Conservation (phyloP, 768 basidiomycete genomes). For the Phanerodontia chrysosporium region DNA sequence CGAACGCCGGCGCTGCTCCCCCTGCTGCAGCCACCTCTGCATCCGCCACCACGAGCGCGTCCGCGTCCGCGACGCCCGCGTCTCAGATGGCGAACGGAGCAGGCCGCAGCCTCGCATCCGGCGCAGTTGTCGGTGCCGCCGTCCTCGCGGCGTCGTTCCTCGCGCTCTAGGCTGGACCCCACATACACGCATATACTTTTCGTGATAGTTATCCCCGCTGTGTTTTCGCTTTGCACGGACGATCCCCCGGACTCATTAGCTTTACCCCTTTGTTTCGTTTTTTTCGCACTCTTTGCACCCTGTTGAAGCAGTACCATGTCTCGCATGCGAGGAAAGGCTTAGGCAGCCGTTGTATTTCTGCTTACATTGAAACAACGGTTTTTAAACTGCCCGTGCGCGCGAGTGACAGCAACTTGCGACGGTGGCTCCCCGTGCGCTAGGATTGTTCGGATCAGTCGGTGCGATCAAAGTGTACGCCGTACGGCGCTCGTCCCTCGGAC, state of each 20-base stretch:
- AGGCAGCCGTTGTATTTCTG: conserved; percentile 2
- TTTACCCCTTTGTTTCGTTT: not conserved
- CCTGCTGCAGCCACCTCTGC: conserved; percentile 19
- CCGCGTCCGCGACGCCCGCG: conserved; percentile 18
- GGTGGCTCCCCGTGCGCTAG: too few species aligned
- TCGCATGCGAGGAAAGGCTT: conserved; percentile 31
- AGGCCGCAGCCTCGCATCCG: conserved; percentile 42
- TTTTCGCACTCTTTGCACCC: conserved; percentile 10
- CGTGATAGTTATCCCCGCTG: not conserved
- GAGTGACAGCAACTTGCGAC: too few species aligned
- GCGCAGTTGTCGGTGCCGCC: conserved; percentile 43
- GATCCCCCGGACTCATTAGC: not conserved
- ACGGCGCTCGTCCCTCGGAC: too few species aligned
- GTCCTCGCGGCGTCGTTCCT: conserved; percentile 44
- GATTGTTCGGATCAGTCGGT: too few species aligned
- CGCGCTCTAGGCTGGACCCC: conserved; percentile 20
- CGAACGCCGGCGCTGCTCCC: conserved; percentile 25
- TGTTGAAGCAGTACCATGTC: conserved; percentile 8
- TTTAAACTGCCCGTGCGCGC: too few species aligned
- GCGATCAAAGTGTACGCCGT: too few species aligned
- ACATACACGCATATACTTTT: not conserved
- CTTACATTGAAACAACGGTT: not conserved
- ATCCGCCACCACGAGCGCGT: conserved; percentile 16
- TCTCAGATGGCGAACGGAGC: conserved; percentile 37
- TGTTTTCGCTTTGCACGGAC: conserved; percentile 3